Base-by-base conservation (phyloP, 306 rosid genomes). In the Cercis canadensis region DNA sequence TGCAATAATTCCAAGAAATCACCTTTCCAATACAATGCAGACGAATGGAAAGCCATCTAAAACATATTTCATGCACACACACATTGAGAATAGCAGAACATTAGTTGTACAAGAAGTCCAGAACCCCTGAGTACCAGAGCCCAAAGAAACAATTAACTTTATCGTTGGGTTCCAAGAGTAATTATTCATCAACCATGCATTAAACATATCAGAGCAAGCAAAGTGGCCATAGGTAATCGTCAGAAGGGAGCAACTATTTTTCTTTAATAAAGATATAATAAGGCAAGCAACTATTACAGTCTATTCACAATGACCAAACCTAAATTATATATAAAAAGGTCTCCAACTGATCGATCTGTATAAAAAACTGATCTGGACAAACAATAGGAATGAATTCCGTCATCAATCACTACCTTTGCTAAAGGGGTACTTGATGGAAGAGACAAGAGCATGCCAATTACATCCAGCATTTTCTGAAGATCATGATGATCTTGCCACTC, bases 401-500 rank as follows among this genome's bases (percentile, higher is more conserved):
- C 24, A 46, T 39, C 17, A 5, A 54, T 37, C 17, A 67, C 65
- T 81, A 92, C 98, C 97, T 94, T 89, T n/a, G 96, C 94, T 19
- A 94, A 73, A 24, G 96, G 88, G 59, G 87, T 82, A 56, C 70
- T 61, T 19, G 78, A 64, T 36, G 98, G 90, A 78, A 86, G 78
- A 60, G 67, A 74, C 86, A 87, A 64, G 44, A 94, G 97, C 92
- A 89, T 84, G 55, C 82, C 81, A 81, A 86, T 76, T 57, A 86
- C 78, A 81, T 78, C 83, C 77, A 78, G 74, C 44, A 89, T 75
- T 75, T 78, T 88, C 73, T 44, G 88, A 68, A 84, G 89, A 75
- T 81, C 89, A 75, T 77, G 81, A 75, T 88, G 83, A 65, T 87
- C 88, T 80, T 84, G 90, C 79, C 82, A 80, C 69, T 84, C 93